Base-by-base conservation (phyloP, 129 eudicot genomes). In the Helianthus annuus region DNA sequence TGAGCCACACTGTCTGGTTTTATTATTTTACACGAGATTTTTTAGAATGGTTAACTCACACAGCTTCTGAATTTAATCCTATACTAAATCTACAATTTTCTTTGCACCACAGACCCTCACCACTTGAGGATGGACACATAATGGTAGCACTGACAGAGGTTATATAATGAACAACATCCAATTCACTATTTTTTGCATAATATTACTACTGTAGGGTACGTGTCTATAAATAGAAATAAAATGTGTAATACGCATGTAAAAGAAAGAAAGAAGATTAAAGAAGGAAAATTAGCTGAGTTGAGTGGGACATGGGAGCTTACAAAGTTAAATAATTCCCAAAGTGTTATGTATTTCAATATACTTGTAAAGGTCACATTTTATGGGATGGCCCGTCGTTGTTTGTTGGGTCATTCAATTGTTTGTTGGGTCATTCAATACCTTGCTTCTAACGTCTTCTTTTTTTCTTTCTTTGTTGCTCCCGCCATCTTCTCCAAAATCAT, bases 371-470 rank as follows among this genome's bases (percentile, higher is more conserved):
- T 29, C 48, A 75, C 27, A 39, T n/a, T 77, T 48, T 44, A 61
- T 77, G 76, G 64, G 81, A 69, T 77, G 70, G 11, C 46, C 44
- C 64, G 71, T 77, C 81, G 57, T 69, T 77, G 64, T 77, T 59
- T 60, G 75, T 69, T n/a, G 76, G 71, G 36, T 22, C 44, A 58
- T 46, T 27, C 63, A 68, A 16, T 27, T 77, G 64, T 77, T 59
- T 60, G 75, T 69, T n/a, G 76, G 71, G 36, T 22, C 44, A 58
- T 46, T 27, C 63, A 68, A 16, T 27, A 15, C 81, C 70, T 77
- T 69, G 81, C 81, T 77, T 69, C 71, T 70, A 77, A 77, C 76
- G 76, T 69, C 38, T 77, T 61, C 76, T 49, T 58, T 59, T 16
- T 56, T 49, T 58, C 48, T 16, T 56, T 66, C 64, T 16, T 66